Percentiles rank a stretch among this genome's conserved stretches.
Evolutionary conservation across 2,329 filamentous ascomycete genomes (phyloP).

Genomic region (Fonsecaea pedrosoi): DNA sequence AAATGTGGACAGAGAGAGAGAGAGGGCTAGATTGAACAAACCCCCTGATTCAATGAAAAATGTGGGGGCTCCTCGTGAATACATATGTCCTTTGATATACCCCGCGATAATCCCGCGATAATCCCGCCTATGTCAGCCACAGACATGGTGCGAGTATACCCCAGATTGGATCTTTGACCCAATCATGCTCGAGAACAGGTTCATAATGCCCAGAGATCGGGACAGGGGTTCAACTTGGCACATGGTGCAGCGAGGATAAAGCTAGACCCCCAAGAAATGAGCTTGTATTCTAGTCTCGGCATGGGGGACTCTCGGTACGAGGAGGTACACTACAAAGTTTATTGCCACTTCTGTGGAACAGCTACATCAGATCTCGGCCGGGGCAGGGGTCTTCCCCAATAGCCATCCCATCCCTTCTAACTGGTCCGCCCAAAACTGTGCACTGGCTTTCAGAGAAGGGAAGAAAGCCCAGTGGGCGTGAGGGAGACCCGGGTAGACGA

Average conservation of each 20-base stretch:
- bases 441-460: slow-evolving; percentile 38
- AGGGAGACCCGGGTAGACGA: slow-evolving; percentile 45
- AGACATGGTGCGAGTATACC: background rate
- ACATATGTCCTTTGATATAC: background rate
- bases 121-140: background rate
- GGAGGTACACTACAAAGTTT: background rate
- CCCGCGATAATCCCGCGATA: background rate
- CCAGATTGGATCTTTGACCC: background rate
- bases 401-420: slow-evolving; percentile 36
- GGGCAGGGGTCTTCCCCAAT: slow-evolving; percentile 26
- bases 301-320: background rate
- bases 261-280: background rate
- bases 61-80: background rate
- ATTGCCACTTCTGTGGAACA: background rate
- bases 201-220: background rate
- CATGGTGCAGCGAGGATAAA: background rate
- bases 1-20: background rate
- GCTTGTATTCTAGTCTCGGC: background rate
- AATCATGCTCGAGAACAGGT: background rate
- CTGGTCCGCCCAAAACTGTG: slow-evolving; percentile 39
- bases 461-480: slow-evolving; percentile 44
- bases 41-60: background rate
- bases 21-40: background rate
- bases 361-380: background rate
- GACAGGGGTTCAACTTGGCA: background rate